Evolutionary conservation across 2,329 filamentous ascomycete species (phyloP).

Genomic region (Penicillium digitatum): DNA sequence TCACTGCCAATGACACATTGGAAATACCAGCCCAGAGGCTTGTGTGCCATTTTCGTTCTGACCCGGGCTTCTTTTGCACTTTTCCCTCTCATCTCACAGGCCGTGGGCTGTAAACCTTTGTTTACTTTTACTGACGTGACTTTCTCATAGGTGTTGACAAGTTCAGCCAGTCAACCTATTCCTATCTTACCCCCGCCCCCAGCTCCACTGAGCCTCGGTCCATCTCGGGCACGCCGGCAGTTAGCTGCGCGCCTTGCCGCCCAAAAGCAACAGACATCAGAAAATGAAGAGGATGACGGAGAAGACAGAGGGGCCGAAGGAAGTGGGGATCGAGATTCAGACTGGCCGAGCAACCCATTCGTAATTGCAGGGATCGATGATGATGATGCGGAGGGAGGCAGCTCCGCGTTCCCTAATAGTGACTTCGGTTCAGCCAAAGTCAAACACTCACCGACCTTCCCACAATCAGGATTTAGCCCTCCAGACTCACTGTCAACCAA

Average conservation of each 20-base stretch:
- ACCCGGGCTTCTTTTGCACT: not conserved
- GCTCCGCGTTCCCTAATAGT: slow-evolving; percentile 30
- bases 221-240: slow-evolving; percentile 80
- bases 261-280: slow-evolving; percentile 62
- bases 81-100: not conserved
- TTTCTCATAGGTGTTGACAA: slow-evolving; percentile 25
- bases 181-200: slow-evolving; percentile 55
- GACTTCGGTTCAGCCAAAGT: slow-evolving; percentile 29
- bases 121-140: slow-evolving; percentile 12
- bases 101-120: not conserved
- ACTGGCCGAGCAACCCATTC: slow-evolving; percentile 38
- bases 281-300: slow-evolving; percentile 35
- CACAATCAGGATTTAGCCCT: slow-evolving; percentile 39
- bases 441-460: slow-evolving; percentile 35
- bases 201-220: slow-evolving; percentile 77
- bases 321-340: slow-evolving; percentile 23
- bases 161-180: slow-evolving; percentile 41
- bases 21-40: not conserved
- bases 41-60: not conserved
- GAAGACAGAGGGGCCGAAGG: slow-evolving; percentile 23
- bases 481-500: slow-evolving; percentile 39
- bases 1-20: not conserved
- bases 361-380: slow-evolving; percentile 39
- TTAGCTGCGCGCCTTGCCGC: slow-evolving; percentile 82
- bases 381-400: slow-evolving; percentile 30